A percentile compares a stretch with the other conserved stretches of the same genome.
These are phyloP conservation scores for Wickerhamiella azyma DNA, from an alignment of 805 yeast genomes.

Conservation along the genomic window DNA sequence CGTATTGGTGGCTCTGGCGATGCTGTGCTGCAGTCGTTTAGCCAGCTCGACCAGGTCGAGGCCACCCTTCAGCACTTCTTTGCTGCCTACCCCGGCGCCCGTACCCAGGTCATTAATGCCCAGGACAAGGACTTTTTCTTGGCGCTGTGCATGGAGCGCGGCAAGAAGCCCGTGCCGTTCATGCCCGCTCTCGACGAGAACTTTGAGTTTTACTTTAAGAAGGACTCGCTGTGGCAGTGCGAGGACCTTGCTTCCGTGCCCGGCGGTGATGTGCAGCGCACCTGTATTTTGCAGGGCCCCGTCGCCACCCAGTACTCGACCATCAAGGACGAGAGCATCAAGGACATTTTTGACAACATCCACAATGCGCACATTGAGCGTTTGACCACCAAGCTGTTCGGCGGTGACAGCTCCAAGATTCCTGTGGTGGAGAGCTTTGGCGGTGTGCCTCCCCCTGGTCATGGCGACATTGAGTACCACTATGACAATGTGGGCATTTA, in stretches of 20 bases:
- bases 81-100: constrained; percentile 57
- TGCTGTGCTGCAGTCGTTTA: constrained; percentile 44
- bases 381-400: constrained; percentile 49
- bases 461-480: constrained; percentile 24
- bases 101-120: constrained; percentile 73
- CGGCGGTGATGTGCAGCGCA: constrained; percentile 91
- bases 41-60: constrained; percentile 51
- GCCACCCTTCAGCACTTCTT: constrained; percentile 46
- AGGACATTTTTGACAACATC: constrained; percentile 73
- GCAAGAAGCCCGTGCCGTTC: constrained; percentile 95
- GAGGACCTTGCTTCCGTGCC: constrained; percentile 94
- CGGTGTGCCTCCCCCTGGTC: constrained; percentile 36
- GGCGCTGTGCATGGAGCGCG: constrained; percentile 64
- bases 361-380: constrained; percentile 78
- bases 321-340: constrained; percentile 82
- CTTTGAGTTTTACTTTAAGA: constrained; percentile 93
- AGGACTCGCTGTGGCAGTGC: constrained; percentile 98
- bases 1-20: constrained; percentile 52
- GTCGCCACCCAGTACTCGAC: constrained; percentile 91
- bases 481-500: constrained; percentile 20
- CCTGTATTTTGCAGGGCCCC: constrained; percentile 98
- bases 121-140: constrained; percentile 93
- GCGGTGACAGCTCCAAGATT: constrained; percentile 53
- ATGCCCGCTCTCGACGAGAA: constrained; percentile 90
- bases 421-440: constrained; percentile 88